phyloP scores from a whole-genome alignment of 306 rosid genomes.

The Mimosa bimucronata region DNA sequence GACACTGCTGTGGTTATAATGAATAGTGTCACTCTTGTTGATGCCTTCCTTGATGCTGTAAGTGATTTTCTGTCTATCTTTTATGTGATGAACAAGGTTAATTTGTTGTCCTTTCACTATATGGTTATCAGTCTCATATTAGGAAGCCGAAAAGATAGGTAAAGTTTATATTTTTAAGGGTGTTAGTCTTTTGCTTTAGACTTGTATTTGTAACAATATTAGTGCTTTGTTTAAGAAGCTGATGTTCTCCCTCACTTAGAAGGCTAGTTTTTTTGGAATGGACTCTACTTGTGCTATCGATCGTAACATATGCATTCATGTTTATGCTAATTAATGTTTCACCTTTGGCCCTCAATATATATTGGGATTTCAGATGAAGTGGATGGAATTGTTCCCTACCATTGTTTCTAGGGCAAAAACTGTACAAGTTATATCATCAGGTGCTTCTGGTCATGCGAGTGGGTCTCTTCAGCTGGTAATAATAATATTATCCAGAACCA shows the following conservation, averaged over 20 bases:
- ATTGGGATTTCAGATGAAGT: slow-evolving; percentile 57
- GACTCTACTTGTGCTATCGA: too few species aligned
- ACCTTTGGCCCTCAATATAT: neutral
- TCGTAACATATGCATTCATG: too few species aligned
- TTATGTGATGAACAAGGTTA: neutral
- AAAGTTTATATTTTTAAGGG: too few species aligned
- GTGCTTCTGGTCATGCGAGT: slow-evolving; percentile 75
- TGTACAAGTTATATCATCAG: slow-evolving; percentile 78
- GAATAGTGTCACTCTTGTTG: slow-evolving; percentile 94
- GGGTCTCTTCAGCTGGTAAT: slow-evolving; percentile 90
- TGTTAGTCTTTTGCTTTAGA: too few species aligned
- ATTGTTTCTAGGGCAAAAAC: slow-evolving; percentile 85
- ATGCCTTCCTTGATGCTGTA: slow-evolving; percentile 87
- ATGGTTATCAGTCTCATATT: neutral
- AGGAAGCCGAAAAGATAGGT: too few species aligned
- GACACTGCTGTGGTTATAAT: slow-evolving; percentile 80
- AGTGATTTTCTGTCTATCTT: slow-evolving; percentile 26
- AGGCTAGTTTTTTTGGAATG: too few species aligned
- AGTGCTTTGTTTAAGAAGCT: too few species aligned
- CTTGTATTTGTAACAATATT: too few species aligned
- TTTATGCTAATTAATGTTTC: slow-evolving; percentile 5
- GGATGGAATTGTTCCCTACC: slow-evolving; percentile 95
- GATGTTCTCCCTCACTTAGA: too few species aligned
- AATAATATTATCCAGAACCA: neutral
- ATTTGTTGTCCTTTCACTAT: neutral